phyloP scores from a whole-genome alignment of 2,329 filamentous ascomycete genomes.

The Phialemonium atrogriseum region DNA sequence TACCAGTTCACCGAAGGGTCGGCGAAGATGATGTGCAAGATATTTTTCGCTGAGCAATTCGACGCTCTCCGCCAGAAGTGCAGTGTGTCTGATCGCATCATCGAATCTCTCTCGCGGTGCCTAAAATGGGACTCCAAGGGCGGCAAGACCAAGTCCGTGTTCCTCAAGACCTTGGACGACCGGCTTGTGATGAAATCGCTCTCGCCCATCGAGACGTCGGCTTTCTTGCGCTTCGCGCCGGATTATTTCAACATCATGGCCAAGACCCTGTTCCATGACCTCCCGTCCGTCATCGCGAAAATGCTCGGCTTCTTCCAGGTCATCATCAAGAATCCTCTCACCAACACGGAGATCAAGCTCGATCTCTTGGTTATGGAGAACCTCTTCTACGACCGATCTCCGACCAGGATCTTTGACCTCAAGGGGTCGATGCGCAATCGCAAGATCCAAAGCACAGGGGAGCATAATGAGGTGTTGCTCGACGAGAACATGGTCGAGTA shows the following conservation, averaged over 20 bases:
- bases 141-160: conserved; percentile 95
- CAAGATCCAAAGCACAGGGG: conserved; percentile 90
- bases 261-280: conserved; percentile 86
- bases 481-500: conserved; percentile 99
- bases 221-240: conserved; percentile 90
- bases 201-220: conserved; percentile 83
- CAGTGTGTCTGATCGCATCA: conserved; percentile 84
- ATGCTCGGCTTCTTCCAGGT: conserved; percentile 99
- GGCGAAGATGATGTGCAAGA: conserved; percentile 96
- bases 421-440: conserved; percentile 98
- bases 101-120: conserved; percentile 90
- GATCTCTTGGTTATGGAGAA: conserved; percentile 97
- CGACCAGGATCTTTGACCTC: conserved; percentile 86
- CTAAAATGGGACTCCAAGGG: conserved; percentile 98
- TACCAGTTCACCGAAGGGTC: conserved; percentile 91
- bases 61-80: conserved; percentile 90
- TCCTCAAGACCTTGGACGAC: conserved; percentile 92
- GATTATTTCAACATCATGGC: conserved; percentile 98
- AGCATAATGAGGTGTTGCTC: conserved; percentile 90
- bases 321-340: conserved; percentile 88
- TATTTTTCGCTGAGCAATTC: conserved; percentile 97
- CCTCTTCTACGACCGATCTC: conserved; percentile 88
- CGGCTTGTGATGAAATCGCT: conserved; percentile 88
- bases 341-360: conserved; percentile 88
- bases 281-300: conserved; percentile 95